These are phyloP conservation scores for Ustilago crameri DNA, from an alignment of 1,284 basidiomycete genomes.

Conservation along the genomic window DNA sequence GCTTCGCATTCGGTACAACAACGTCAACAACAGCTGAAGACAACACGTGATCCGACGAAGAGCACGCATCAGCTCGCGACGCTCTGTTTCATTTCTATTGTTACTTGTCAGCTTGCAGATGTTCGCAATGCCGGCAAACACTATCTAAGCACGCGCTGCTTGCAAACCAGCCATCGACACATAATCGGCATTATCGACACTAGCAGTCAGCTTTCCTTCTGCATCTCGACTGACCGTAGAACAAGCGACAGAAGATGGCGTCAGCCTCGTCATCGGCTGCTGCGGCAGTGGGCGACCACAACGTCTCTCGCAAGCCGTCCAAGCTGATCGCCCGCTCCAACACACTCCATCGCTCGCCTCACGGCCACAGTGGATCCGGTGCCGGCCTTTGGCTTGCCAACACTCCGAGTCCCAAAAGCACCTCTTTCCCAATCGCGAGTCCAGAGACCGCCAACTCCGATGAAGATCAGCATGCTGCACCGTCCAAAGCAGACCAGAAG, in stretches of 20 bases:
- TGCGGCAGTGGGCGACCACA: slow-evolving; percentile 7
- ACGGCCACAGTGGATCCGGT: slow-evolving; percentile 46
- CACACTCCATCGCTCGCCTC: slow-evolving; percentile 42
- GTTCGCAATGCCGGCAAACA: neutral
- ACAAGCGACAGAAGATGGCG: slow-evolving; percentile 10
- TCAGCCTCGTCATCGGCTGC: slow-evolving; percentile 21
- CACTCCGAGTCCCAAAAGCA: slow-evolving; percentile 25
- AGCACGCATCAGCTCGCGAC: neutral
- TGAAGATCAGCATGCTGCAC: slow-evolving; percentile 3
- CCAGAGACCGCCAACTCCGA: neutral
- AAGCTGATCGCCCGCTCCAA: slow-evolving; percentile 32
- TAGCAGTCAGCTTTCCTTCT: no score
- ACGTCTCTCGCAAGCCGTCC: slow-evolving; percentile 30
- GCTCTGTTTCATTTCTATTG: no score
- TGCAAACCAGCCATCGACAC: neutral
- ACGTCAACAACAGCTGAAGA: neutral
- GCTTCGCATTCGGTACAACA: neutral
- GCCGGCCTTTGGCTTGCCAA: slow-evolving; percentile 48
- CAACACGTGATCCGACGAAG: slow-evolving; percentile 1
- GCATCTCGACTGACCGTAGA: no score
- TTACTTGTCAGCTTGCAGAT: neutral
- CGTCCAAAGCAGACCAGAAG: slow-evolving; percentile 1
- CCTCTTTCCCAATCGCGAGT: slow-evolving; percentile 8
- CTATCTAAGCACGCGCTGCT: neutral
- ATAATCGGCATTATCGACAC: neutral